These are phyloP conservation scores for Sporisorium exsertum DNA, from an alignment of 1,284 basidiomycete genomes.

Conservation along the genomic window DNA sequence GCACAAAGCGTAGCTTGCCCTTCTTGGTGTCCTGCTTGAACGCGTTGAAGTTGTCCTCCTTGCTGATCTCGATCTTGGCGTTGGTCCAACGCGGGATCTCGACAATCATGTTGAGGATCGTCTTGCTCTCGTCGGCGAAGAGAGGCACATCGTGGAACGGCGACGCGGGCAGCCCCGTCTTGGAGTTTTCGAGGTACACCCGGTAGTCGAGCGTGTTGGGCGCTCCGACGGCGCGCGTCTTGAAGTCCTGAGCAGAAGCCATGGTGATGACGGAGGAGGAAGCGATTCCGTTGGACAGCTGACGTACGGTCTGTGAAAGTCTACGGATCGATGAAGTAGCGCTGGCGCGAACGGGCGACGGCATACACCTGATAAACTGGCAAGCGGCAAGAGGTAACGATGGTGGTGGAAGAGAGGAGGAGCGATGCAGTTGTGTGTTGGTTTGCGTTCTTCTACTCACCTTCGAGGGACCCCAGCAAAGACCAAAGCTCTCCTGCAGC, in stretches of 20 bases:
- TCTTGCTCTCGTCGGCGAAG: slow-evolving; percentile 68
- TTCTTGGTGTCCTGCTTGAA: slow-evolving; percentile 99
- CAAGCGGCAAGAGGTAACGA: slow-evolving; percentile 4
- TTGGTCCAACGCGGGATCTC: slow-evolving; percentile 99
- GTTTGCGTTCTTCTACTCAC: background rate
- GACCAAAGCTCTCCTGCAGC: no score
- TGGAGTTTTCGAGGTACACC: slow-evolving; percentile 81
- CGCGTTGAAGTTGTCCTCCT: slow-evolving; percentile 96
- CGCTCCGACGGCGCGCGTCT: slow-evolving; percentile 83
- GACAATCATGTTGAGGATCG: slow-evolving; percentile 75
- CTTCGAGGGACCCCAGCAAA: no score
- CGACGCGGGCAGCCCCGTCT: slow-evolving; percentile 64
- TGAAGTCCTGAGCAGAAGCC: slow-evolving; percentile 72
- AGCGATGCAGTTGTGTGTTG: background rate
- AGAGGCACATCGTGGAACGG: slow-evolving; percentile 69
- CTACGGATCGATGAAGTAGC: slow-evolving; percentile 46
- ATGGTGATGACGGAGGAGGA: slow-evolving; percentile 16
- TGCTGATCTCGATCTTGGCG: slow-evolving; percentile 95
- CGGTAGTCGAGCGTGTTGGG: slow-evolving; percentile 96
- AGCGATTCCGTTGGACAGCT: slow-evolving; percentile 46
- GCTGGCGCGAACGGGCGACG: slow-evolving; percentile 31
- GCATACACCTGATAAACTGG: slow-evolving; percentile 27
- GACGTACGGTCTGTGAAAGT: slow-evolving; percentile 59
- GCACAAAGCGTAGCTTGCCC: slow-evolving; percentile 93
- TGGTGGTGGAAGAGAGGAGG: background rate